These are phyloP conservation scores for Blastobotrys raffinosifermentans DNA, from an alignment of 1,139 yeast genomes.

Conservation along the genomic window DNA sequence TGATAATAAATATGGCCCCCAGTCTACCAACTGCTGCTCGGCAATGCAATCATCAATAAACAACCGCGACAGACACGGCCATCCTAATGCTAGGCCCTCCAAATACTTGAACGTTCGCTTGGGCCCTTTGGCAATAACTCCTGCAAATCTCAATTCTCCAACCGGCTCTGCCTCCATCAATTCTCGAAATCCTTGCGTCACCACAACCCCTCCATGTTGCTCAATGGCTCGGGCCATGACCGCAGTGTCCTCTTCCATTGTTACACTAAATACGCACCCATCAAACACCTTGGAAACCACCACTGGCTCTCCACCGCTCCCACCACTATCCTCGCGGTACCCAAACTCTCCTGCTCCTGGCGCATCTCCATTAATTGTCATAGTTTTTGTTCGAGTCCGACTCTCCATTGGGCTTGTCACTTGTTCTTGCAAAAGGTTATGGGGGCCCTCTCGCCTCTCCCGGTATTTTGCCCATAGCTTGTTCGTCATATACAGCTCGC, in stretches of 20 bases:
- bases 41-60: slow-evolving; percentile 53
- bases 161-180: slow-evolving; percentile 21
- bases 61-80: slow-evolving; percentile 71
- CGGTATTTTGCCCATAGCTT: slow-evolving; percentile 18
- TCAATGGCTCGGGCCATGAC: slow-evolving; percentile 37
- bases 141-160: slow-evolving; percentile 43
- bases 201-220: slow-evolving; percentile 48
- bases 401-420: too few species aligned
- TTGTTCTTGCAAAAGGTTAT: too few species aligned
- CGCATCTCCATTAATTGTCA: not conserved
- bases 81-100: slow-evolving; percentile 80
- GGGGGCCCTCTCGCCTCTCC: slow-evolving; percentile 10
- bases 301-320: not conserved
- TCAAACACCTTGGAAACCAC: slow-evolving; percentile 27
- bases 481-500: slow-evolving; percentile 18
- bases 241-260: slow-evolving; percentile 34
- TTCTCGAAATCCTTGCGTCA: slow-evolving; percentile 43
- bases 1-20: slow-evolving; percentile 60
- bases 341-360: not conserved
- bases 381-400: not conserved
- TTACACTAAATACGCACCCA: slow-evolving; percentile 40
- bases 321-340: not conserved
- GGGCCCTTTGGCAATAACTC: slow-evolving; percentile 53
- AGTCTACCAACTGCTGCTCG: slow-evolving; percentile 30
- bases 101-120: slow-evolving; percentile 70